A percentile compares a stretch with the other conserved stretches of the same genome.
Conservation (phyloP, 169 alveolate species). For the Neospora caninum region DNA sequence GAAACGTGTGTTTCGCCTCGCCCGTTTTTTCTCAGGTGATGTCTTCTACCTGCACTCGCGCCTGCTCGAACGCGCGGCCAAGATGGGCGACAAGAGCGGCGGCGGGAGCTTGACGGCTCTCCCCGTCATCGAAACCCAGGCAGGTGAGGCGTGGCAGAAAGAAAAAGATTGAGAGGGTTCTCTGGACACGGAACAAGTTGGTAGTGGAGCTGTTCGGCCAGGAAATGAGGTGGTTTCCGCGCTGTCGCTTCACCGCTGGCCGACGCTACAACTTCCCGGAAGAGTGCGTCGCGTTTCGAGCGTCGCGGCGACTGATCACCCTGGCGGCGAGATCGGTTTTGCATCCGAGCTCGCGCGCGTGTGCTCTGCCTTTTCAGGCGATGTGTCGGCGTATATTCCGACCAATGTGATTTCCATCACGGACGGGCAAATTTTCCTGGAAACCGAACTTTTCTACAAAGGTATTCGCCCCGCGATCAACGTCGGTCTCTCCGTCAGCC, state of each 20-base stretch:
- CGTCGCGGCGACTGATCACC: too few relatives aligned
- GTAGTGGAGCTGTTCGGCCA: too few relatives aligned
- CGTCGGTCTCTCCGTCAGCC: conserved; percentile 97
- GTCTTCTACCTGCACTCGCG: conserved; percentile 97
- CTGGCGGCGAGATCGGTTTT: too few relatives aligned
- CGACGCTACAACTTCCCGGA: too few relatives aligned
- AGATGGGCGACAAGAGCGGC: conserved; percentile 92
- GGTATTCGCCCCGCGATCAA: conserved; percentile 99
- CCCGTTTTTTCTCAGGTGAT: conserved; percentile 83
- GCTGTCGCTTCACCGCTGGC: too few relatives aligned
- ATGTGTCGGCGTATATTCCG: conserved; percentile 98
- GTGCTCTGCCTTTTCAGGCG: conserved; percentile 80
- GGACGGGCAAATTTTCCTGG: conserved; percentile 97
- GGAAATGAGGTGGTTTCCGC: too few relatives aligned
- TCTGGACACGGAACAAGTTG: too few relatives aligned
- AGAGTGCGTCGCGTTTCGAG: too few relatives aligned
- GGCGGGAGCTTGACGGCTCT: conserved; percentile 97
- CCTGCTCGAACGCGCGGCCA: conserved; percentile 97
- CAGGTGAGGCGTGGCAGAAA: conserved; percentile 66
- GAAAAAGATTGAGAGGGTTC: too few relatives aligned
- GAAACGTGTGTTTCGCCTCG: too few relatives aligned
- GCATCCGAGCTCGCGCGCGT: too few relatives aligned
- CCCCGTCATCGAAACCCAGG: conserved; percentile 98
- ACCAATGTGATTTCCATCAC: conserved; percentile 98
- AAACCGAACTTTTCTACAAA: conserved; percentile 94